Base-by-base conservation (phyloP, 192 early-diverging fungal species). In the Cladochytrium replicatum region DNA sequence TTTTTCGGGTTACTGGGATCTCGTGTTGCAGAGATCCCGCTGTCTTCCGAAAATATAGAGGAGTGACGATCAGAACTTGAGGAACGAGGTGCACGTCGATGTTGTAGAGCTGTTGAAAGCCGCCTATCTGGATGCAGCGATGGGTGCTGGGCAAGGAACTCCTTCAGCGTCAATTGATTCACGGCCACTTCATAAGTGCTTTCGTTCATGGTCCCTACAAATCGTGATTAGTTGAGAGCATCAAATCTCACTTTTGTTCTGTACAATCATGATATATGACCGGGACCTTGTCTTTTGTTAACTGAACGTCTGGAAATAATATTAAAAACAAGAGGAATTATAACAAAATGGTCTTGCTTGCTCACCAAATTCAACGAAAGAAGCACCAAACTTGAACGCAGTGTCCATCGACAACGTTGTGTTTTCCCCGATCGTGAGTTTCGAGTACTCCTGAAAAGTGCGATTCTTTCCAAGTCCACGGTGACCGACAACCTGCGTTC, bases 181-280 rank as follows among this genome's bases (percentile, higher is more conserved):
- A 77, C 21, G 31, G 68, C 57, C 6, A 64, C 21, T 28, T 37
- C 41, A 46, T 49, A 44, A 8, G 60, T 68, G 6, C 41, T 63
- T 63, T 74, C 68, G 34, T 39, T 55, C 13, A 72, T 51, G n/a
- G 56, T 34, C 32, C 54, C 64, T 69, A 31, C 22, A 37, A 17
- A 26, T 21, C 32, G 22, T 4, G 1, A 4, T 23, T n/a, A 50
- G n/a, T 31, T 1, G 22, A 29, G 23, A 26, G 25, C 8, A 13
- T 28, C 24, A 41, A 15, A 45, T 22, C 32, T 8, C 34, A 22
- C 15, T n/a, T 24, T 6, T 7, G 1, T 7, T 22, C 6, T 15
- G 19, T 81, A 88, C 88, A 94, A 61, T 97, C 91, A 52, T 97
- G 93, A 59, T 97, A 97, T 29, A 97, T 58, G 21, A 94, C 84